Evolutionary conservation across 1,284 basidiomycete species (phyloP).

Genomic region (Vanrija sp.): DNA sequence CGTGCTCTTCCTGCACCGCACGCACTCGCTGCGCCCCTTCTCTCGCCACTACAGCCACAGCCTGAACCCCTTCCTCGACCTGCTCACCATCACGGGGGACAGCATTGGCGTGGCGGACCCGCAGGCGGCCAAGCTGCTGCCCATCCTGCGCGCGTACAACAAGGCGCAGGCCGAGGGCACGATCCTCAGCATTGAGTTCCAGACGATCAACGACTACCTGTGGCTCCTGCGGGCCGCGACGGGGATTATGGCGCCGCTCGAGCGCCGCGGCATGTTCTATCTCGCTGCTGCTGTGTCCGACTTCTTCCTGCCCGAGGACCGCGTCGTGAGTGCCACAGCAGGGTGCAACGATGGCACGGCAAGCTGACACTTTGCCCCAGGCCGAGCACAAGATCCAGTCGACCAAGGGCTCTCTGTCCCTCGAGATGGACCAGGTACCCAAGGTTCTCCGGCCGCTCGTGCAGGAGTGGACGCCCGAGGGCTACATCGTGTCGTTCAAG

Average conservation of each 20-base stretch:
- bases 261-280: constrained; percentile 82
- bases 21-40: constrained; percentile 95
- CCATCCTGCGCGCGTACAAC: constrained; percentile 78
- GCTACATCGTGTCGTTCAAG: constrained; percentile 97
- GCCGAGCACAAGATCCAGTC: constrained; percentile 98
- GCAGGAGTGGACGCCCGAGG: constrained; percentile 86
- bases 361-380: constrained; percentile 50
- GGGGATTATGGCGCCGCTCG: constrained; percentile 56
- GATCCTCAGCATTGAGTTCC: constrained; percentile 82
- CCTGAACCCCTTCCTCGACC: constrained; percentile 94
- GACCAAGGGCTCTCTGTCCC: constrained; percentile 81
- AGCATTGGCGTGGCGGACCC: constrained; percentile 57
- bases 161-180: constrained; percentile 67
- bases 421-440: constrained; percentile 99
- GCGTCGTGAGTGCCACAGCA: constrained; percentile 61
- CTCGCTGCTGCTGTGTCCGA: constrained; percentile 97
- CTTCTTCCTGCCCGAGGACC: constrained; percentile 89
- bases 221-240: constrained; percentile 84
- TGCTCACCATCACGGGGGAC: constrained; percentile 63
- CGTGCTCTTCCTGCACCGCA: constrained; percentile 96
- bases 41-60: constrained; percentile 96
- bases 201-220: constrained; percentile 94
- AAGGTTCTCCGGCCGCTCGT: constrained; percentile 92
- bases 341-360: not conserved
- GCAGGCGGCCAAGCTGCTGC: constrained; percentile 62